Evolutionary conservation across 768 basidiomycete species (phyloP).

Genomic region (Lactarius vividus): DNA sequence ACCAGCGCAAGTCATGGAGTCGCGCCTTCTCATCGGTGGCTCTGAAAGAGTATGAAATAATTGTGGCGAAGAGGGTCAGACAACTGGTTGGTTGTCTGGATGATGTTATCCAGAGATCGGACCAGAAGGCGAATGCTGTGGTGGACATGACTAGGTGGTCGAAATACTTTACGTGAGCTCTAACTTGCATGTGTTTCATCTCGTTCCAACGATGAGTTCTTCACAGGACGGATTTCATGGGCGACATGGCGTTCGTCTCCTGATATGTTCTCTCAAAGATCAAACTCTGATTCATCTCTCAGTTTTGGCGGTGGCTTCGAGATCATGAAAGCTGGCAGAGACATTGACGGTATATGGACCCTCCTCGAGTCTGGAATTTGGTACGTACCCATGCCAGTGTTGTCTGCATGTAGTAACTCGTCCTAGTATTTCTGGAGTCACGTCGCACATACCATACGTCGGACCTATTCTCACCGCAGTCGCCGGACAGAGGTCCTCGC

Average conservation of each 20-base stretch:
- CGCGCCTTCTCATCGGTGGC: constrained; percentile 46
- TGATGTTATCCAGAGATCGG: constrained; percentile 20
- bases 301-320: constrained; percentile 1
- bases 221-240: constrained; percentile 43
- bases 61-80: constrained; percentile 37
- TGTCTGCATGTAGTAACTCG: not conserved
- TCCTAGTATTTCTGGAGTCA: not conserved
- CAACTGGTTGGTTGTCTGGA: constrained; percentile 44
- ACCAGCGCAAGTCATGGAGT: constrained; percentile 48
- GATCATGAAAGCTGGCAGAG: not conserved
- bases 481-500: too few species aligned
- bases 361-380: not conserved
- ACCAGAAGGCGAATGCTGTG: constrained; percentile 20
- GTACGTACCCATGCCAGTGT: not conserved
- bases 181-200: not conserved
- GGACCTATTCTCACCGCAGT: not conserved
- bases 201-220: not conserved
- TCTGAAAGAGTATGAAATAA: constrained; percentile 45
- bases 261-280: too few species aligned
- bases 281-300: not conserved
- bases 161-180: constrained; percentile 40
- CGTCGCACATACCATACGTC: not conserved
- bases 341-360: not conserved
- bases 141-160: constrained; percentile 39
- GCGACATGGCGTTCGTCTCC: constrained; percentile 39